phyloP scores from a whole-genome alignment of 441 rosid genomes.

The Pelargonium fulgidum region DNA sequence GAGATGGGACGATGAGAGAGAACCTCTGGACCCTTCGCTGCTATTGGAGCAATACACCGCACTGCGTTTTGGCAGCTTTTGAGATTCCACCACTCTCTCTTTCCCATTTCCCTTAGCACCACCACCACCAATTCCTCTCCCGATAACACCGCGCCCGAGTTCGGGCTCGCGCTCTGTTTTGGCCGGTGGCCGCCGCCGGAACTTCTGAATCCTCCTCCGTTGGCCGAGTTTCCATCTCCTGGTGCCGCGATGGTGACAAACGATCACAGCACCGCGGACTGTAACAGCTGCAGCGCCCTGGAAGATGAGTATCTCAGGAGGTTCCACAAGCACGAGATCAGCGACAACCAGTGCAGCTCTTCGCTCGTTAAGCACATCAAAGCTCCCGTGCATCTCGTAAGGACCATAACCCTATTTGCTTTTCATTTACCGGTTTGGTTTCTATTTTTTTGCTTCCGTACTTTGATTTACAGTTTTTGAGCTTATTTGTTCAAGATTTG shows the following conservation, averaged over 20 bases:
- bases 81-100: background rate
- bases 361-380: slow-evolving; percentile 37
- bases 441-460: background rate
- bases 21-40: slow-evolving; percentile 9
- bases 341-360: slow-evolving; percentile 38
- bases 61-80: background rate
- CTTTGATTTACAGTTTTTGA: slow-evolving; percentile 9
- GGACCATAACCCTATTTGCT: background rate
- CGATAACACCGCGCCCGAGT: background rate
- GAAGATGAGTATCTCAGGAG: slow-evolving; percentile 31
- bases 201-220: too few relatives aligned
- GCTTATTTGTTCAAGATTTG: background rate
- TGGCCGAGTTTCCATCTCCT: too few relatives aligned
- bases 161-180: background rate
- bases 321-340: slow-evolving; percentile 30
- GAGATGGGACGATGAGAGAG: slow-evolving; percentile 9
- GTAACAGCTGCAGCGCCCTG: slow-evolving; percentile 25
- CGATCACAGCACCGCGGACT: slow-evolving; percentile 18
- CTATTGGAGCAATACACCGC: slow-evolving; percentile 6
- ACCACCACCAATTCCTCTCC: background rate
- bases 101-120: background rate
- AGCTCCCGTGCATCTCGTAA: slow-evolving; percentile 42
- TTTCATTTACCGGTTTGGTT: background rate
- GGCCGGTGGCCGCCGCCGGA: too few relatives aligned
- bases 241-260: slow-evolving; percentile 27